Evolutionary conservation across 371 early-diverging fungal species (phyloP), one percentile per base, ranked within the genome.

Genomic region (Paraphysoderma sedebokerense): DNA sequence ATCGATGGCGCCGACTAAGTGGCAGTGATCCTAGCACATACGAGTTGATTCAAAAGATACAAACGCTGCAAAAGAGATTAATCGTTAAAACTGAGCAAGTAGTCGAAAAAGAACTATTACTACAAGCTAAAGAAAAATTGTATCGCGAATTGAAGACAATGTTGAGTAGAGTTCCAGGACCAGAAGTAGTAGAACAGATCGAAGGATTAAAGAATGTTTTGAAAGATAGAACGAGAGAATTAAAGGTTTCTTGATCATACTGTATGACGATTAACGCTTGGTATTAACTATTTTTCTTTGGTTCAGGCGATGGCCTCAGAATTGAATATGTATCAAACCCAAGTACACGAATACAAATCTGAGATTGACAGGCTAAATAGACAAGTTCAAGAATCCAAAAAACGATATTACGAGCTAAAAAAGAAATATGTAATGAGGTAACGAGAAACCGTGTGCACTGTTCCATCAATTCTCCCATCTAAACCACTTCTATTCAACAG

Each of bases 161-260:
- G 12, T 41, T 63, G 5, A 54, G 53, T 20, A 33, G 64, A 3
- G 56, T 52, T 30, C 66, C 66, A 1, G 70, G 70, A 8, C 64
- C 65, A n/a, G 68, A 70, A 46, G 61, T 70, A 2, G 46, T 66
- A 24, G 61, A 65, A 31, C 64, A 67, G 49, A 44, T 70, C 31
- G 24, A 63, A 36, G 55, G 55, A 12, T 56, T 61, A 15, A 55
- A 59, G 46, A 63, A 63, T 37, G 66, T 66, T 0, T 60, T 61
- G 31, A 61, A 62, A 46, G 39, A 35, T 1, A 70, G 67, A 52
- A 54, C 58, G 37, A 28, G 61, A 30, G 66, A 70, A 53, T 55
- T 58, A 56, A 66, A 67, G 58, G n/a, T n/a, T n/a, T n/a, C n/a
- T n/a, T 62, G 61, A 38, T 13, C 42, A 20, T 15, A 3, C 11